Conservation (phyloP, 1,284 basidiomycete genomes). For the Singerocomus rubriflavus region DNA sequence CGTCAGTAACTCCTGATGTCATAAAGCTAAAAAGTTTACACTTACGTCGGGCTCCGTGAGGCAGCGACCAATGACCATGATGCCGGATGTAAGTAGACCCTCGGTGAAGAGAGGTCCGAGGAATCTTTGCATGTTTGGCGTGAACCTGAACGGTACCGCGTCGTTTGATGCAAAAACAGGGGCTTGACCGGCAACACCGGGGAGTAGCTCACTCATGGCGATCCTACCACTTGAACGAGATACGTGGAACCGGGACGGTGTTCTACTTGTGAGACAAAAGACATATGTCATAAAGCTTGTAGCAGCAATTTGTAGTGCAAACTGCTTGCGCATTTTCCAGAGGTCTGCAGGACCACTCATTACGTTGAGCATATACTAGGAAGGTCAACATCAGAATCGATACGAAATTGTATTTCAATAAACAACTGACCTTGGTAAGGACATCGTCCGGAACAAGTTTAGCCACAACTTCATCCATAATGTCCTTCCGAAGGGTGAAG, state of each 20-base stretch:
- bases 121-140: conserved; percentile 95
- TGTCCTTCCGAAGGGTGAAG: conserved; percentile 78
- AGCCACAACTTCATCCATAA: conserved; percentile 85
- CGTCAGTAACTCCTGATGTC: neutral
- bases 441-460: conserved; percentile 94
- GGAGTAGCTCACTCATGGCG: conserved; percentile 87
- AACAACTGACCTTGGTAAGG: conserved; percentile 67
- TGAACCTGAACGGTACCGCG: conserved; percentile 94
- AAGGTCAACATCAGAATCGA: conserved; percentile 8
- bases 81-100: conserved; percentile 81
- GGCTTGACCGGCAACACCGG: conserved; percentile 55
- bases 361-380: conserved; percentile 84
- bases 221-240: conserved; percentile 88
- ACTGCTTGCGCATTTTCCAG: conserved; percentile 98
- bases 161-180: conserved; percentile 81
- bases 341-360: conserved; percentile 86
- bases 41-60: conserved; percentile 90
- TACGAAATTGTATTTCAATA: neutral
- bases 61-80: conserved; percentile 89
- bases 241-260: conserved; percentile 85
- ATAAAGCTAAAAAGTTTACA: neutral
- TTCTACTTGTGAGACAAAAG: conserved; percentile 81
- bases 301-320: conserved; percentile 86
- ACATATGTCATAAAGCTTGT: conserved; percentile 93
- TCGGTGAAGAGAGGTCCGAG: conserved; percentile 89